Evolutionary conservation across 495 filamentous ascomycete genomes (phyloP).

Genomic region (Alectoria sarmentosa): DNA sequence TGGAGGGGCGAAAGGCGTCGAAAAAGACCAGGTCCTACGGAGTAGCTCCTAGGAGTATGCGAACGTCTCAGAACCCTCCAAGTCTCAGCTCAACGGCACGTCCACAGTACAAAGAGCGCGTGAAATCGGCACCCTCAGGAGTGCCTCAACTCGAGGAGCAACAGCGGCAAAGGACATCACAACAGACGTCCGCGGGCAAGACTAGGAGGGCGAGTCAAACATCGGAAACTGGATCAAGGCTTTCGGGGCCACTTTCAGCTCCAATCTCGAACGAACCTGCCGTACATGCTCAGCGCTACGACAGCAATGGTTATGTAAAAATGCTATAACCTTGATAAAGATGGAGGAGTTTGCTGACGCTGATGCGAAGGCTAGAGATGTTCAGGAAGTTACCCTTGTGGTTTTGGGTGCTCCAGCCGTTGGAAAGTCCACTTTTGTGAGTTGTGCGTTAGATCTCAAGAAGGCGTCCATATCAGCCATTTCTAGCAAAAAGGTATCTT

Average conservation of each 20-base stretch:
- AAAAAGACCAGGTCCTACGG: conserved; percentile 20
- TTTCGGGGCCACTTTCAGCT: neutral
- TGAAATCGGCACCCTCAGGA: conserved; percentile 13
- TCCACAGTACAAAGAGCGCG: conserved; percentile 11
- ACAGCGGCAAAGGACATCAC: neutral
- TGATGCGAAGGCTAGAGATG: conserved; percentile 23
- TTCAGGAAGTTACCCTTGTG: conserved; percentile 73
- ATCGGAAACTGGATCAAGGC: conserved; percentile 3
- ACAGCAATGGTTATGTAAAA: neutral
- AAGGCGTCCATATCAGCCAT: conserved; percentile 48
- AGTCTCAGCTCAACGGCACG: neutral
- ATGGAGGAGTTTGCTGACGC: neutral
- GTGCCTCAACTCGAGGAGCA: conserved; percentile 7
- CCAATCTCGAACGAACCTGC: conserved; percentile 1
- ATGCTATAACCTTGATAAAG: neutral
- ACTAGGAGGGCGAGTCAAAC: conserved; percentile 5
- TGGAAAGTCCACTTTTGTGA: conserved; percentile 88
- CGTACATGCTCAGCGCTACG: conserved; percentile 1
- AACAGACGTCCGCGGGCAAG: conserved; percentile 1
- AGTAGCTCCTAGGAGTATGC: conserved; percentile 9
- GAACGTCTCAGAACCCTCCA: neutral
- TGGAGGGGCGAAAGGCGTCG: conserved; percentile 13
- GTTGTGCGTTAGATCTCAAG: conserved; percentile 66
- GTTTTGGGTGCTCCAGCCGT: conserved; percentile 74
- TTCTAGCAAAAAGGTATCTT: conserved; percentile 60